Conservation (phyloP, 768 basidiomycete species). For the Cytidiella melzeri region DNA sequence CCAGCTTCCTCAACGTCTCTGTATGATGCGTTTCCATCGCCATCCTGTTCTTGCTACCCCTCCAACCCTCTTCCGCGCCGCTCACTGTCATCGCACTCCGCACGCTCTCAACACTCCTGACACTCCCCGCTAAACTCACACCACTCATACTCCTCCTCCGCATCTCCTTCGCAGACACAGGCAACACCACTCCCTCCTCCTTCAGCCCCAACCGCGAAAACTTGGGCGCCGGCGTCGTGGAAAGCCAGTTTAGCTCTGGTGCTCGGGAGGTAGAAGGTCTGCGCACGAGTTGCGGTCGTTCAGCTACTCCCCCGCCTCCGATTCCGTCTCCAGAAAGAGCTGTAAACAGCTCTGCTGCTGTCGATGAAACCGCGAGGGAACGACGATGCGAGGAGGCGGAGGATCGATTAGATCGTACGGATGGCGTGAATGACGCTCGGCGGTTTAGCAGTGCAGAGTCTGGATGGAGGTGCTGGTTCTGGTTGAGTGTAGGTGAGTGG, state of each 20-base stretch:
- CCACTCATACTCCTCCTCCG: conserved; percentile 6
- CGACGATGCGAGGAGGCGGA: conserved; percentile 12
- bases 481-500: too few relatives aligned
- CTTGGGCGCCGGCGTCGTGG: conserved; percentile 16
- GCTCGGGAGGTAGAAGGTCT: neutral
- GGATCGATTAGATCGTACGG: too few relatives aligned
- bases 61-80: neutral
- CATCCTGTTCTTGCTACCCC: neutral
- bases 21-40: neutral
- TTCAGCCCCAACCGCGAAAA: conserved; percentile 22
- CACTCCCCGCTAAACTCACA: neutral
- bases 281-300: neutral
- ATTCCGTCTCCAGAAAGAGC: too few relatives aligned
- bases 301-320: too few relatives aligned
- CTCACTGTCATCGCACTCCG: neutral
- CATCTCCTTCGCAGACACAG: conserved; percentile 19
- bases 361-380: too few relatives aligned
- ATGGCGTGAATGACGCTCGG: too few relatives aligned
- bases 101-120: neutral
- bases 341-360: too few relatives aligned
- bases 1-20: neutral
- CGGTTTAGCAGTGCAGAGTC: too few relatives aligned
- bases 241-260: conserved; percentile 21
- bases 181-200: conserved; percentile 22
- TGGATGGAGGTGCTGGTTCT: too few relatives aligned